Base-by-base conservation (phyloP, 331 rosid genomes). In the Spiraea crenata region DNA sequence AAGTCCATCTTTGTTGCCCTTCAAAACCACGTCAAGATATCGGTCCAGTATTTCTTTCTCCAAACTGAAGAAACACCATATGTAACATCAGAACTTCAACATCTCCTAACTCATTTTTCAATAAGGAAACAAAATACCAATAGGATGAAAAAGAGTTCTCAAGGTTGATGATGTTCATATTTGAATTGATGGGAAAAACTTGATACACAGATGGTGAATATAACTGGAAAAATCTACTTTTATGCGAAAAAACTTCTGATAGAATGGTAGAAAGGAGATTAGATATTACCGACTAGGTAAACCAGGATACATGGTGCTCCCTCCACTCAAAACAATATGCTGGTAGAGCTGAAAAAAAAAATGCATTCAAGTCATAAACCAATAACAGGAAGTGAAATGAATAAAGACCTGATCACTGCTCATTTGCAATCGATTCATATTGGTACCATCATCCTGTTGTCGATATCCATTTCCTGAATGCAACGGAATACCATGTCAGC, bases 221-320 rank as follows among this genome's bases (percentile, higher is more conserved):
- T 40, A 69, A 42, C 50, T 35, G 48, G 52, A 47, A 59, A 72
- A 70, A 71, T 65, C 68, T 42, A 65, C 19, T 14, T 61, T 15
- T 38, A 9, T 45, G 31, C 31, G 11, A 35, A 44, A 45, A 54
- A 12, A 20, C 20, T 44, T 47, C 34, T 13, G 16, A 69, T 74
- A 65, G 34, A 67, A 72, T 69, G 42, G 63, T 54, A 75, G 68
- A 51, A 69, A 50, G 63, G 73, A 75, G 80, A 77, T 71, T 56
- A 74, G 15, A 74, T 63, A 77, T 65, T 87, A 95, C 99, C 99
- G 88, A 87, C 99, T 95, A 47, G 99, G 97, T 80, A 95, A 80
- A 82, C 99, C 99, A 62, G 99, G 99, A 86, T 91, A 95, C 99
- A 95, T 95, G 52, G 99, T 95, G 88, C 99, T 95, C 72, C 99